phyloP scores from a whole-genome alignment of 306 rosid species.

The Adenanthera pavonina region DNA sequence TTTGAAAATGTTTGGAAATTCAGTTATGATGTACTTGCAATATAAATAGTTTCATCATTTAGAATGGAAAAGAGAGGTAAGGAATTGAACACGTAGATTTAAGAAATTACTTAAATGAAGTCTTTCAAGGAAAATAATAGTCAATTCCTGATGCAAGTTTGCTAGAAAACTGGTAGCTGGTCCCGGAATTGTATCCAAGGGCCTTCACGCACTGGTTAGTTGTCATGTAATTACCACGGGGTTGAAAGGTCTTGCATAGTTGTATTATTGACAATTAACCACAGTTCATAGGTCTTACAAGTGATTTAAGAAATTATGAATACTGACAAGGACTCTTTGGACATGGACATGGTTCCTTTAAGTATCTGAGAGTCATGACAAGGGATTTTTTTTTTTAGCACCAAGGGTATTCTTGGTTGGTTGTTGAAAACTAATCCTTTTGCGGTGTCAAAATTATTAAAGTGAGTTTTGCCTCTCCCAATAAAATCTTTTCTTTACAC shows the following conservation, averaged over 20 bases:
- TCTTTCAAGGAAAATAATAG: not conserved
- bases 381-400: not conserved
- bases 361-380: not conserved
- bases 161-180: not conserved
- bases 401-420: too few relatives aligned
- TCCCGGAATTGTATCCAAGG: not conserved
- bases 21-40: not conserved
- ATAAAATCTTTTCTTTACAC: too few relatives aligned
- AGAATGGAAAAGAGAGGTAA: constrained; percentile 7
- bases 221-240: constrained; percentile 3
- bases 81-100: not conserved
- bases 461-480: too few relatives aligned
- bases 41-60: not conserved
- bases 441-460: too few relatives aligned
- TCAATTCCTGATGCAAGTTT: not conserved
- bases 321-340: not conserved
- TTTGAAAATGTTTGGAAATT: not conserved
- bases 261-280: constrained; percentile 13
- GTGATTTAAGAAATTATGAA: not conserved
- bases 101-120: not conserved
- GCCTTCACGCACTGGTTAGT: not conserved
- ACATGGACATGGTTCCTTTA: not conserved
- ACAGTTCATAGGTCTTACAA: not conserved
- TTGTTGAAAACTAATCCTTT: too few relatives aligned
- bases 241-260: constrained; percentile 11